Conservation (phyloP, 2,329 filamentous ascomycete species). For the Achaetomium macrosporum region DNA sequence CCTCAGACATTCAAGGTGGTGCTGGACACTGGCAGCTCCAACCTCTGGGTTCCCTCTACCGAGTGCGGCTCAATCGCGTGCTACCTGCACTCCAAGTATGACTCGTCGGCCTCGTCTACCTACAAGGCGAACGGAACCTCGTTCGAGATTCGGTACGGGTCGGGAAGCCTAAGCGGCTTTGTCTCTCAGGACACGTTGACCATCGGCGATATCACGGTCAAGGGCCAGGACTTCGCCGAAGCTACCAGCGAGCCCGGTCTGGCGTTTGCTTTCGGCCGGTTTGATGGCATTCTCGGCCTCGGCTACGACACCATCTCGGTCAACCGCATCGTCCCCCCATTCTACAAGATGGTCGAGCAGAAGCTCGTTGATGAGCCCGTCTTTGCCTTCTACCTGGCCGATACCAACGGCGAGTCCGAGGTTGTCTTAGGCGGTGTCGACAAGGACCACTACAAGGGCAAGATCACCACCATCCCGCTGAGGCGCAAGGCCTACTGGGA, state of each 20-base stretch:
- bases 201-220: constrained; percentile 84
- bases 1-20: constrained; percentile 97
- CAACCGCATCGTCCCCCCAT: constrained; percentile 88
- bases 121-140: constrained; percentile 91
- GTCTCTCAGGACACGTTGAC: constrained; percentile 81
- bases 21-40: constrained; percentile 96
- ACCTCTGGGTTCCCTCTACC: constrained; percentile 93
- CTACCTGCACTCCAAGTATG: constrained; percentile 96
- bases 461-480: constrained; percentile 88
- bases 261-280: constrained; percentile 94
- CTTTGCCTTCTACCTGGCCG: constrained; percentile 93
- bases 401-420: constrained; percentile 69
- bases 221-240: constrained; percentile 92
- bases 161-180: constrained; percentile 87
- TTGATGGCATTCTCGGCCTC: constrained; percentile 93
- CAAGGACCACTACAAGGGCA: constrained; percentile 56
- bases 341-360: constrained; percentile 94
- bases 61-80: constrained; percentile 94
- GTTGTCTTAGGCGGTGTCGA: constrained; percentile 58
- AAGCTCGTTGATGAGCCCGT: constrained; percentile 83
- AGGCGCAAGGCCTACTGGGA: constrained; percentile 99
- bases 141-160: constrained; percentile 94
- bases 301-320: constrained; percentile 97
- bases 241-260: constrained; percentile 92
- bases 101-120: constrained; percentile 79